Evolutionary conservation across 495 filamentous ascomycete genomes (phyloP), one percentile per base, ranked within the genome.

Genomic region (Neurospora sp.): DNA sequence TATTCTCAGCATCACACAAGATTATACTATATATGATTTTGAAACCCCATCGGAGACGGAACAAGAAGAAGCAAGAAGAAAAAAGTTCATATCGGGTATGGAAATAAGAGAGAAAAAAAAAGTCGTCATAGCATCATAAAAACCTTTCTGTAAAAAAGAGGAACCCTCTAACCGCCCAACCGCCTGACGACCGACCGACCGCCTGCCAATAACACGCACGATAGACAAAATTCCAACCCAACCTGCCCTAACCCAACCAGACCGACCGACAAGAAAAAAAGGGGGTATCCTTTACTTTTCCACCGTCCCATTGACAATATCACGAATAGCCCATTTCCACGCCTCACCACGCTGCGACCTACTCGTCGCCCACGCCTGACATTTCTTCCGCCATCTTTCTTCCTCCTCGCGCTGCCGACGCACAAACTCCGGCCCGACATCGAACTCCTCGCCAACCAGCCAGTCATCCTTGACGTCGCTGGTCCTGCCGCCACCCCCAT

Each of bases 351-450:
- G 72, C 41, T 82, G 80, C 18, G 48, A 71, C 40, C 74, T 81
- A 39, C 77, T 76, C 69, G 78, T 83, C 42, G 90, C 83, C 96
- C 96, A 99, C 69, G 87, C 89, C 74, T 90, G 89, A 66, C 93
- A 92, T 80, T 93, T 93, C 80, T 89, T 88, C 75, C 91, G 87
- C 96, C 96, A 99, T 76, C 92, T 87, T 70, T 92, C 91, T 82
- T 99, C 96, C 81, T 98, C 96, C 73, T 94, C 94, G 72, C 92
- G 83, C 81, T 98, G 95, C 46, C 93, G 87, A 75, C 90, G 88
- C 69, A 98, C 91, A 79, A 98, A 99, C 82, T 94, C 93, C 6
- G 96, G 96, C 2, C 96, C 96, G 69, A 99, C 92, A 80, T 99
- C 96, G 79, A 98, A 99, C 80, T 98, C 96, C 81, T 99, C 96